Evolutionary conservation across 495 filamentous ascomycete genomes (phyloP).

Genomic region (Massariosphaeria phaeospora): DNA sequence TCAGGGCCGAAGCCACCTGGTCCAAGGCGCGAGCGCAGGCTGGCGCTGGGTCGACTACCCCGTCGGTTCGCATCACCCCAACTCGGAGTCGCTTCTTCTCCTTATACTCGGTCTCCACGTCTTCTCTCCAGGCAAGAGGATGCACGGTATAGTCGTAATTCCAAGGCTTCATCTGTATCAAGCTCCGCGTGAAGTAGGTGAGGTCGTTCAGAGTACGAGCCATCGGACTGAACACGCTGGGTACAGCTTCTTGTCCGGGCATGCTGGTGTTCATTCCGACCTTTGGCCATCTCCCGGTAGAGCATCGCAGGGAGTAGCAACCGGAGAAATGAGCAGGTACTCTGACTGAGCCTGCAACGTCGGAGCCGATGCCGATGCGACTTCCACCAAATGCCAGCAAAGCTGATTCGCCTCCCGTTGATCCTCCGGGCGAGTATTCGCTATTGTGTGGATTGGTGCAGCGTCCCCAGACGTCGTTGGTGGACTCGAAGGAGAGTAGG

Average conservation of each 20-base stretch:
- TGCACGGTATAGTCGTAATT: constrained; percentile 82
- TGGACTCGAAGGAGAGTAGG: constrained; percentile 84
- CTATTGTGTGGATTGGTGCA: constrained; percentile 77
- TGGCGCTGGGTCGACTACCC: constrained; percentile 81
- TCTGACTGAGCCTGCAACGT: constrained; percentile 89
- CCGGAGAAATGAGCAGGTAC: constrained; percentile 87
- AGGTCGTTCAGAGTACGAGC: constrained; percentile 80
- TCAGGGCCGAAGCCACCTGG: constrained; percentile 62
- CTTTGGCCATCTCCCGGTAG: constrained; percentile 94
- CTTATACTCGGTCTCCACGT: constrained; percentile 54
- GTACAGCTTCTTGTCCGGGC: constrained; percentile 89
- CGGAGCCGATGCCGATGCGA: constrained; percentile 90
- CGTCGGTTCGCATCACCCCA: constrained; percentile 75
- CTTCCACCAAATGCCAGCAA: constrained; percentile 79
- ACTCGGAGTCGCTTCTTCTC: constrained; percentile 61
- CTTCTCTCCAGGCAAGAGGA: constrained; percentile 72
- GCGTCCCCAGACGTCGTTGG: constrained; percentile 80
- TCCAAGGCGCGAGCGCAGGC: constrained; percentile 75
- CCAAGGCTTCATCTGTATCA: constrained; percentile 87
- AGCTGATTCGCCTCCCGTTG: constrained; percentile 83
- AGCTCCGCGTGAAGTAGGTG: constrained; percentile 72
- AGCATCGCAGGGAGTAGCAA: constrained; percentile 84
- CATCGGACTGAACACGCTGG: constrained; percentile 91
- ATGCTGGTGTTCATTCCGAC: constrained; percentile 80
- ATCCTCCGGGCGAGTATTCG: constrained; percentile 85